Base-by-base conservation (phyloP, 768 basidiomycete genomes). In the Tephrocybe sp. region DNA sequence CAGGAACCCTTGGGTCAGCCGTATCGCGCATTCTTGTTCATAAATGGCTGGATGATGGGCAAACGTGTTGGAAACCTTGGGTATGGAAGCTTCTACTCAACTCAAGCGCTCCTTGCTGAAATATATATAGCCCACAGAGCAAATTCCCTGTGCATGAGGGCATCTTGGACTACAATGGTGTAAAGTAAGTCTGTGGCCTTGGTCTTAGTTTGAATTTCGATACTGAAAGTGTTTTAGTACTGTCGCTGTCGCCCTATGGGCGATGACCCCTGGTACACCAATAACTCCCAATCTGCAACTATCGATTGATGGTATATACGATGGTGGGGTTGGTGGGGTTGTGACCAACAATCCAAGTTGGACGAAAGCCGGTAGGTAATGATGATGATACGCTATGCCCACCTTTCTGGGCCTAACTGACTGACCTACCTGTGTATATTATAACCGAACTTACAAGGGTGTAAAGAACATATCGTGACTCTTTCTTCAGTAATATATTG, bases 31-130 rank as follows among this genome's bases (percentile, higher is more conserved):
- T 73, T 82, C 38, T 58, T 93, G 36, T 92, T 88, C 52, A 85
- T 93, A 17, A 92, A 93, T 58, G 91, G 90, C 11, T 93, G 91
- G 91, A 86, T 87, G 81, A 89, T 89, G 81, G 91, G 90, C 8
- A 92, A 91, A 68, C 66, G 84, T 17, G 76, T 86, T n/a, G 83
- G 70, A 12, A 85, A 88, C 59, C 76, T 88, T 1, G 86, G 86
- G 88, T 82, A 54, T 51, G 77, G 64, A n/a, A n/a, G n/a, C n/a
- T n/a, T n/a, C n/a, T n/a, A n/a, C n/a, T n/a, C n/a, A n/a, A n/a
- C n/a, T 26, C 12, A 28, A 30, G 50, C 9, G 12, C 23, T 48
- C 10, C 8, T 34, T 25, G 24, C 25, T 40, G 48, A n/a, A n/a
- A n/a, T n/a, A n/a, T n/a, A n/a, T n/a, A 21, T 36, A 88, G 87